These are phyloP conservation scores for Talaromyces thailandensis DNA, from an alignment of 495 filamentous ascomycete species.

Conservation along the genomic window DNA sequence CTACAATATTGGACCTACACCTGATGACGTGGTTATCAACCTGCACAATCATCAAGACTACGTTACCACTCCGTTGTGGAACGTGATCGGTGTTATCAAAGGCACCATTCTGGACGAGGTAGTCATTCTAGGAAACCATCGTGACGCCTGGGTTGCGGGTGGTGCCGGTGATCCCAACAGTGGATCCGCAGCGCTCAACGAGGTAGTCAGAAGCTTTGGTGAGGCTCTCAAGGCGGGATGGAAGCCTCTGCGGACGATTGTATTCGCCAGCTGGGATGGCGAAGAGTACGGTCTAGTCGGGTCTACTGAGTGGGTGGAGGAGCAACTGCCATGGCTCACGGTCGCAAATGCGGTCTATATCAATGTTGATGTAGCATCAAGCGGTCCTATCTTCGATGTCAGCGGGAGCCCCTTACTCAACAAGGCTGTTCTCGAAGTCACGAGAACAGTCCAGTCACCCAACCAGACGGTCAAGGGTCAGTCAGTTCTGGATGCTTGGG, in stretches of 20 bases:
- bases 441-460: constrained; percentile 63
- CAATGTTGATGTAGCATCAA: constrained; percentile 59
- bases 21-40: constrained; percentile 64
- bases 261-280: constrained; percentile 69
- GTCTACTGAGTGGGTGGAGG: constrained; percentile 68
- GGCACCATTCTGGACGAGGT: constrained; percentile 83
- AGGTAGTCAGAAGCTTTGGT: constrained; percentile 77
- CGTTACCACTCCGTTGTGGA: constrained; percentile 82
- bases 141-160: constrained; percentile 88
- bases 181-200: constrained; percentile 82
- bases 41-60: constrained; percentile 86
- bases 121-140: constrained; percentile 88
- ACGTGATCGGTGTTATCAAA: constrained; percentile 90
- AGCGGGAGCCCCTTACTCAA: constrained; percentile 67
- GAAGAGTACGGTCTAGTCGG: constrained; percentile 68
- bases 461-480: constrained; percentile 58
- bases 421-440: constrained; percentile 61
- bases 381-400: constrained; percentile 37
- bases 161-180: constrained; percentile 80
- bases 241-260: constrained; percentile 76
- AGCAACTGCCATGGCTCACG: constrained; percentile 78
- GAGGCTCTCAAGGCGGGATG: constrained; percentile 66
- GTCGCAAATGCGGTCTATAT: constrained; percentile 64
- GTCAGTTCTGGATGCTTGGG: constrained; percentile 57
- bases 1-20: constrained; percentile 88